A percentile compares a stretch with the other conserved stretches of the same genome.
These are phyloP conservation scores for Actinidia arguta DNA, from an alignment of 179 eudicot genomes.

Conservation along the genomic window DNA sequence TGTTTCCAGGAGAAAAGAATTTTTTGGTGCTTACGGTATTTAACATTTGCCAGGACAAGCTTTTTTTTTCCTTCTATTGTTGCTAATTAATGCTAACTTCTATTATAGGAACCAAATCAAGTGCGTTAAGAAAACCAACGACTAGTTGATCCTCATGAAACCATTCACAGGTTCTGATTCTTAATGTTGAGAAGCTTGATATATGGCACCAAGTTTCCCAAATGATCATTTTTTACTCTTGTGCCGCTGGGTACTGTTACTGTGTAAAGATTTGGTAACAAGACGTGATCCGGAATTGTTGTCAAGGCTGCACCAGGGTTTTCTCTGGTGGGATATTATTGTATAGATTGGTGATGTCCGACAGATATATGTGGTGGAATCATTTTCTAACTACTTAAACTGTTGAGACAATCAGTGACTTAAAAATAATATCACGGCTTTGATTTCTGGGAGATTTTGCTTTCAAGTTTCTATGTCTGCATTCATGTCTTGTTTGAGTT, in stretches of 20 bases:
- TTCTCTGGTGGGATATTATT: background rate
- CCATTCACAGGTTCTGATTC: background rate
- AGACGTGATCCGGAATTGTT: background rate
- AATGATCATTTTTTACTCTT: too few relatives aligned
- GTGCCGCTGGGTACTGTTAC: background rate
- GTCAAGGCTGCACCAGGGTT: background rate
- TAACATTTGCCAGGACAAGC: background rate
- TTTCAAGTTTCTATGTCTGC: too few relatives aligned
- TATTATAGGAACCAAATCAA: slow-evolving; percentile 13
- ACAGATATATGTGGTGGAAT: too few relatives aligned
- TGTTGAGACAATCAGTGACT: too few relatives aligned
- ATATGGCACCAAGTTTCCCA: slow-evolving; percentile 6
- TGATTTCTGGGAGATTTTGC: too few relatives aligned
- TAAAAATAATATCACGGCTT: too few relatives aligned
- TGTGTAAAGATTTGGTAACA: background rate
- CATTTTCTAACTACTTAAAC: too few relatives aligned
- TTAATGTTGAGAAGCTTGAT: background rate
- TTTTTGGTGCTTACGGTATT: background rate
- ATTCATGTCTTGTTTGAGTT: too few relatives aligned
- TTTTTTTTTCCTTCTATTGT: background rate
- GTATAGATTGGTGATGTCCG: background rate
- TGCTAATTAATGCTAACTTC: background rate
- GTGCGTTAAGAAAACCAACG: background rate
- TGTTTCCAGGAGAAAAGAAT: background rate
- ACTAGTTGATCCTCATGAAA: background rate